A percentile compares a stretch with the other conserved stretches of the same genome.
Evolutionary conservation across 306 rosid genomes (phyloP).

Genomic region (Prunus persica): Prunus_persica_NCBIv2 NC_034014.1:9785501-9786000

Average conservation of each 20-base stretch:
- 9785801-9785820: conserved; percentile 35
- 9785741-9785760: conserved; percentile 9
- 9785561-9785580: too few relatives aligned
- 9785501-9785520: not conserved
- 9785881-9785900: not conserved
- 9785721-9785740: conserved; percentile 54
- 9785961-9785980: too few relatives aligned
- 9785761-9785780: conserved; percentile 21
- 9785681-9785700: conserved; percentile 46
- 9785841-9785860: conserved; percentile 21
- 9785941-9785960: too few relatives aligned
- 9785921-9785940: too few relatives aligned
- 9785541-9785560: not conserved
- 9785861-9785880: not conserved
- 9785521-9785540: not conserved
- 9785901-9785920: too few relatives aligned
- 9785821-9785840: conserved; percentile 44
- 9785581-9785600: not conserved
- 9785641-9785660: not conserved
- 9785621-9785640: not conserved
- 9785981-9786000: too few relatives aligned
- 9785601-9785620: not conserved
- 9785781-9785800: conserved; percentile 21
- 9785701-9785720: conserved; percentile 41
- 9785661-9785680: not conserved